Conservation (phyloP, 208 protist species). For the Wallacemonas sp. region DNA sequence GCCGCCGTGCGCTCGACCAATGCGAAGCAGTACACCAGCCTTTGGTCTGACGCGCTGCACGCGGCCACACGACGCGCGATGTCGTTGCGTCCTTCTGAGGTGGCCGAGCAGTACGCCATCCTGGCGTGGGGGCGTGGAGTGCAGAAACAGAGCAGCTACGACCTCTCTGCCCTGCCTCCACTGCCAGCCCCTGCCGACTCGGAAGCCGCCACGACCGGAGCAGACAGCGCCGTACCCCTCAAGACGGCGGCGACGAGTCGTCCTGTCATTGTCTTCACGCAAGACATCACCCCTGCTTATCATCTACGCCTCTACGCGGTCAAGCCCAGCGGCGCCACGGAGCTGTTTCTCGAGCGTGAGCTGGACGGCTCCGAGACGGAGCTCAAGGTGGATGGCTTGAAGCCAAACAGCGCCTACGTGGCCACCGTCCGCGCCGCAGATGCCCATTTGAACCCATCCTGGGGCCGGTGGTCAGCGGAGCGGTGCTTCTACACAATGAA, state of each 20-base stretch:
- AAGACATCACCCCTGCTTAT: conserved; percentile 31
- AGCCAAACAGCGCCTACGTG: conserved; percentile 73
- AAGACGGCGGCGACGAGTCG: no score
- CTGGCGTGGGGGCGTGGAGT: conserved; percentile 70
- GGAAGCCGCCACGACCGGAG: background rate
- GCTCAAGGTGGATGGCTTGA: conserved; percentile 49
- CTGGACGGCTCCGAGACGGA: conserved; percentile 43
- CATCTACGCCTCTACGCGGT: conserved; percentile 36
- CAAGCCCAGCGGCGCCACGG: conserved; percentile 21
- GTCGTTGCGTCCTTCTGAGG: conserved; percentile 50
- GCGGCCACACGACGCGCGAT: conserved; percentile 69
- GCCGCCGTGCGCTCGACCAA: conserved; percentile 66
- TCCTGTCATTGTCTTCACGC: conserved; percentile 17
- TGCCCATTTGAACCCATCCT: conserved; percentile 47
- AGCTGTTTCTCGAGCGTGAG: conserved; percentile 57
- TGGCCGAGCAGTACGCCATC: conserved; percentile 72
- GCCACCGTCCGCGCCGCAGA: conserved; percentile 63
- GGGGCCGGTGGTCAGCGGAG: conserved; percentile 86
- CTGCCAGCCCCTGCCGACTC: background rate
- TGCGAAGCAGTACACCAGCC: conserved; percentile 38
- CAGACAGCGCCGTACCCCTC: conserved; percentile 12
- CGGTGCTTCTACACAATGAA: conserved; percentile 87
- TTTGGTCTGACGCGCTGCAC: conserved; percentile 67
- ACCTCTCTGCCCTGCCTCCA: background rate
- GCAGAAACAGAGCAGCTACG: conserved; percentile 48